Conservation (phyloP, 768 basidiomycete genomes). For the Lepiota brunneoincarnata region DNA sequence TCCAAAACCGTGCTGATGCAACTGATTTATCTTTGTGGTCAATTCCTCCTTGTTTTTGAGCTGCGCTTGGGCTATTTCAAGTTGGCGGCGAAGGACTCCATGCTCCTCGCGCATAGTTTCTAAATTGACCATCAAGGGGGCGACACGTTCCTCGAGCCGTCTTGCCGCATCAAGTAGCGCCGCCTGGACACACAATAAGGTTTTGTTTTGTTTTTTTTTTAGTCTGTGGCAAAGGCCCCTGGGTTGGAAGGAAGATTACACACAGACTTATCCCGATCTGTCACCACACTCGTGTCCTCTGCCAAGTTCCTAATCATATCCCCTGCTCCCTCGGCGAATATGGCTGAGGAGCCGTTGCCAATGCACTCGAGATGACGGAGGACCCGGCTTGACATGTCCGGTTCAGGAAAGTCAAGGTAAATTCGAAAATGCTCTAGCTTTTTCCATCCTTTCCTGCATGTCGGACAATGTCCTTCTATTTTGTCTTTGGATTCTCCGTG, state of each 20-base stretch:
- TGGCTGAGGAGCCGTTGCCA: neutral
- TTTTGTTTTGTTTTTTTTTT: neutral
- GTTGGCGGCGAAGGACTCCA: neutral
- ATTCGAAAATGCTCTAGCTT: neutral
- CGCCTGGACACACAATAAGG: neutral
- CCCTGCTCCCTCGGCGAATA: neutral
- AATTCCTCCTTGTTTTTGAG: conserved; percentile 7
- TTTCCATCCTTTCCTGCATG: conserved; percentile 5
- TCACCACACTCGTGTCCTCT: neutral
- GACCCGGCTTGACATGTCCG: neutral
- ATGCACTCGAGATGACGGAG: conserved; percentile 5
- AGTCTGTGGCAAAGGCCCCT: neutral
- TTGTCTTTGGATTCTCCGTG: neutral
- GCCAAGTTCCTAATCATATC: neutral
- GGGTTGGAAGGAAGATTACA: neutral
- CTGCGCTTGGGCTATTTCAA: neutral
- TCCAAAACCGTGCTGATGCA: neutral
- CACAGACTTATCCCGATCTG: neutral
- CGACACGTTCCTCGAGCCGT: conserved; percentile 9
- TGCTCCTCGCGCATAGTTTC: conserved; percentile 4
- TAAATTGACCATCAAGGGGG: conserved; percentile 3
- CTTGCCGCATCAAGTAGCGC: conserved; percentile 1
- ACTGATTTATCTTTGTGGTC: neutral
- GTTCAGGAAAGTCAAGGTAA: conserved; percentile 2
- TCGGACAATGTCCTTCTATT: neutral